Evolutionary conservation across 73 alveolate species (phyloP).

Genomic region (Chromera velia): DNA sequence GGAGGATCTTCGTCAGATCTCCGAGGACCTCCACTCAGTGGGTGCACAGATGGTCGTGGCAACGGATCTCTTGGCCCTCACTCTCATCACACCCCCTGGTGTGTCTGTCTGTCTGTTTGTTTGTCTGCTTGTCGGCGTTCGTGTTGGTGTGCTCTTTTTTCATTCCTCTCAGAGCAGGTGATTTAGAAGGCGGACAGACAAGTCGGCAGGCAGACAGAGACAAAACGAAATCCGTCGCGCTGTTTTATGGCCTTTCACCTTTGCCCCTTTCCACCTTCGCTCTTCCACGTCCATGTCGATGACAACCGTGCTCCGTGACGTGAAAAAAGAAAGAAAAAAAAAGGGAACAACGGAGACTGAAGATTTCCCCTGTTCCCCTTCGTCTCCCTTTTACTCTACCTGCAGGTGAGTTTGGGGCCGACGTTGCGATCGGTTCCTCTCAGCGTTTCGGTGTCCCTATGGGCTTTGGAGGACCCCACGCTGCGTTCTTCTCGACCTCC

Average conservation of each 20-base stretch:
- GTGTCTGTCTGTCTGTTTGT: no score
- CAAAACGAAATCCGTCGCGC: no score
- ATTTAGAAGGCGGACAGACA: no score
- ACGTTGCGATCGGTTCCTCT: constrained; percentile 73
- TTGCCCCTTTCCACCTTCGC: no score
- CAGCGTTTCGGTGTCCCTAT: constrained; percentile 85
- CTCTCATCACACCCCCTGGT: constrained; percentile 60
- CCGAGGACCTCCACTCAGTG: constrained; percentile 36
- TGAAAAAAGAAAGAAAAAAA: background rate
- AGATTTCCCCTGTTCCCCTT: constrained; percentile 56
- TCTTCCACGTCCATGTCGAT: no score
- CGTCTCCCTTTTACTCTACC: constrained; percentile 51
- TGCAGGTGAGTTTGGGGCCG: constrained; percentile 87
- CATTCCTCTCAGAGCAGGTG: no score
- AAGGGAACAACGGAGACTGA: constrained; percentile 22
- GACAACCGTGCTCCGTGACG: no score
- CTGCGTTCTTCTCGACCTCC: constrained; percentile 79
- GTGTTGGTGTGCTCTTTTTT: no score
- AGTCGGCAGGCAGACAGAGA: no score
- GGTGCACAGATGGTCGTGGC: constrained; percentile 44
- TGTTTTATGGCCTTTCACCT: no score
- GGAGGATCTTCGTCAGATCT: constrained; percentile 42
- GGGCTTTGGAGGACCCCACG: constrained; percentile 95
- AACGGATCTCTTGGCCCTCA: constrained; percentile 53
- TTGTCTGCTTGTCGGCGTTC: no score